Base-by-base conservation (phyloP, 352 stramenopile species). In the Phytophthora pinifolia region DNA sequence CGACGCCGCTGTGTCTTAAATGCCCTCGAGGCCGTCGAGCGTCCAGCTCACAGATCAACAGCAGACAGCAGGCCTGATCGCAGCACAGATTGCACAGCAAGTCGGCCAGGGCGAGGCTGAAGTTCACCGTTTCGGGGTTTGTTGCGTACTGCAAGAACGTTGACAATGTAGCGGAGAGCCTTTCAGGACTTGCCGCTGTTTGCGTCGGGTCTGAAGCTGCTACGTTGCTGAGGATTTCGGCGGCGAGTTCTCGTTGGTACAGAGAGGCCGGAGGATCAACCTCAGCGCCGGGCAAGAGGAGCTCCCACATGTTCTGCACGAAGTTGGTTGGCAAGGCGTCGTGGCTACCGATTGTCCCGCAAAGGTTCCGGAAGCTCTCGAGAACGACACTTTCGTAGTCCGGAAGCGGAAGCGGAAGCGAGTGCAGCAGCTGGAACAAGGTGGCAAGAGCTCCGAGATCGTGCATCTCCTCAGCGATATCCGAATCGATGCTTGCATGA, bases 41-140 rank as follows among this genome's bases (percentile, higher is more conserved):
- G 34, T 92, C 82, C 6, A 92, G 67, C 52, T 85, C 73, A 62
- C 83, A 92, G 33, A 90, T 76, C 9, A 85, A 22, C 13, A 88
- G 22, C 13, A 92, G 56, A 42, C 76, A 89, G 4, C 59, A 62
- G 0, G 59, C 48, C 6, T 81, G 39, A 27, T 90, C 70, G n/a
- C 58, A 62, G 18, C 68, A 72, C 7, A 92, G 55, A 56, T 90
- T 92, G 39, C 60, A 73, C 3, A 88, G 67, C 22, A 92, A 29
- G 45, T 92, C 82, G 0, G 66, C 55, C 14, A 90, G 20, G 2
- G 69, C 71, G 15, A 87, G 69, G 10, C 59, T 63, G 6, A 76
- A 51, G 20, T 68, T 72, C 3, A 39, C 14, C 9, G 55, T 27
- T 1, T 42, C 15, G n/a, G 22, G 31, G 13, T n/a, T 18, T 36